Conservation (phyloP, 1,284 basidiomycete species). For the Lignosus rhinocerotis region DNA sequence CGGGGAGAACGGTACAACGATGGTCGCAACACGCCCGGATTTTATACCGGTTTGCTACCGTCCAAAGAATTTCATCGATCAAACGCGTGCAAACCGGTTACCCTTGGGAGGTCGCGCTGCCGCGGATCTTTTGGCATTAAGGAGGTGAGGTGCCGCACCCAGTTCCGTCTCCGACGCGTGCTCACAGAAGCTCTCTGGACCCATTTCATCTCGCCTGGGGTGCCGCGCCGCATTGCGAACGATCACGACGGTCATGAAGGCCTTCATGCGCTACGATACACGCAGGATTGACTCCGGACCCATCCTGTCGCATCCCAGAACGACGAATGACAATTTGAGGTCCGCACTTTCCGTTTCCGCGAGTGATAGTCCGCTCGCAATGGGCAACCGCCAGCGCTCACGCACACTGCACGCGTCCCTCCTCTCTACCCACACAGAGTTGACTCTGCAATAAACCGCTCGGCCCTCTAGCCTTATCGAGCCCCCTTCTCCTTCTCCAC, state of each 20-base stretch:
- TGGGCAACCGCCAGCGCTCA: slow-evolving; percentile 1
- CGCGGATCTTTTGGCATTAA: slow-evolving; percentile 8
- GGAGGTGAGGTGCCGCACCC: not conserved
- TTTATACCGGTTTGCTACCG: slow-evolving; percentile 6
- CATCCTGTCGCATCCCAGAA: not conserved
- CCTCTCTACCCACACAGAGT: not conserved
- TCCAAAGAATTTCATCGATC: slow-evolving; percentile 12
- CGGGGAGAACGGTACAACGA: not conserved
- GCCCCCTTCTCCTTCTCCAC: not conserved
- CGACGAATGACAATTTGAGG: slow-evolving; percentile 10
- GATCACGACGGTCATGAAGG: not conserved
- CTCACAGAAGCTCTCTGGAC: not conserved
- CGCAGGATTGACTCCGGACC: not conserved
- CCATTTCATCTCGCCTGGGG: not conserved
- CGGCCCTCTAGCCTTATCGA: not conserved
- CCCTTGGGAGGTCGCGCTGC: not conserved
- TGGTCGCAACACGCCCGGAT: not conserved
- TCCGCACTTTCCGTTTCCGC: slow-evolving; percentile 19
- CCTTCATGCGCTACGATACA: too few relatives aligned
- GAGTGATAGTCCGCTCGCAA: slow-evolving; percentile 11
- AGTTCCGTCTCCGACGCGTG: slow-evolving; percentile 16
- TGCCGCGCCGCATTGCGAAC: not conserved
- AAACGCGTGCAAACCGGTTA: not conserved
- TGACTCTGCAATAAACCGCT: too few relatives aligned
- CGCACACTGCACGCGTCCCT: not conserved